Percentiles rank a stretch among this genome's conserved stretches.
These are phyloP conservation scores for Herpotrichia juniperi DNA, from an alignment of 2,329 filamentous ascomycete genomes.

Conservation along the genomic window DNA sequence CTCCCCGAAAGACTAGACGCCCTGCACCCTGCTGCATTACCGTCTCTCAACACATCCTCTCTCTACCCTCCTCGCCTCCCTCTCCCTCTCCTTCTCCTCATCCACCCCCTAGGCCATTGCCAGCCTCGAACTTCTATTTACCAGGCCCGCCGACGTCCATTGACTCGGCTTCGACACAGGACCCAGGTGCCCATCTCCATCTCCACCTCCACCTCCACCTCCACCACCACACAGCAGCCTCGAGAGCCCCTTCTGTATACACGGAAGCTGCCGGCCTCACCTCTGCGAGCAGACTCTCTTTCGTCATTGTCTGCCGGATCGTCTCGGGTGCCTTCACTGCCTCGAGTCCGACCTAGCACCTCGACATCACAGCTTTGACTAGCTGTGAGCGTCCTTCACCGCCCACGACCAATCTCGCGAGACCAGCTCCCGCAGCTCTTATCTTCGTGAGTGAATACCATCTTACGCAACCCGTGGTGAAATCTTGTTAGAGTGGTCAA, in stretches of 20 bases:
- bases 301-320: slow-evolving; percentile 17
- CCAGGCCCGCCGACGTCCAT: slow-evolving; percentile 25
- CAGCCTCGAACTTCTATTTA: slow-evolving; percentile 41
- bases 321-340: slow-evolving; percentile 15
- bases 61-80: slow-evolving; percentile 17
- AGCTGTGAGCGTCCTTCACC: slow-evolving; percentile 38
- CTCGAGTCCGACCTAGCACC: slow-evolving; percentile 18
- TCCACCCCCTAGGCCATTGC: slow-evolving; percentile 38
- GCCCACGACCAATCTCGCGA: slow-evolving; percentile 11
- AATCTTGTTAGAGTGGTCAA: background rate
- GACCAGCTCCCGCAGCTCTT: slow-evolving; percentile 3
- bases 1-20: slow-evolving; percentile 37
- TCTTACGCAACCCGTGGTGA: background rate
- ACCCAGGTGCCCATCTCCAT: slow-evolving; percentile 20
- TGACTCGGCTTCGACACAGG: slow-evolving; percentile 21
- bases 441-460: slow-evolving; percentile 12
- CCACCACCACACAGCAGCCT: slow-evolving; percentile 21
- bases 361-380: slow-evolving; percentile 48
- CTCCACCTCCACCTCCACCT: slow-evolving; percentile 23
- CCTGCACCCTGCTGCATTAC: slow-evolving; percentile 35
- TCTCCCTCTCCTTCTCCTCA: slow-evolving; percentile 26
- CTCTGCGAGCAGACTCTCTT: slow-evolving; percentile 19
- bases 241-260: slow-evolving; percentile 9
- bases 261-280: slow-evolving; percentile 39
- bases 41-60: slow-evolving; percentile 37